Base-by-base conservation (phyloP, 768 basidiomycete genomes). In the Xerocomellus chrysenteron region DNA sequence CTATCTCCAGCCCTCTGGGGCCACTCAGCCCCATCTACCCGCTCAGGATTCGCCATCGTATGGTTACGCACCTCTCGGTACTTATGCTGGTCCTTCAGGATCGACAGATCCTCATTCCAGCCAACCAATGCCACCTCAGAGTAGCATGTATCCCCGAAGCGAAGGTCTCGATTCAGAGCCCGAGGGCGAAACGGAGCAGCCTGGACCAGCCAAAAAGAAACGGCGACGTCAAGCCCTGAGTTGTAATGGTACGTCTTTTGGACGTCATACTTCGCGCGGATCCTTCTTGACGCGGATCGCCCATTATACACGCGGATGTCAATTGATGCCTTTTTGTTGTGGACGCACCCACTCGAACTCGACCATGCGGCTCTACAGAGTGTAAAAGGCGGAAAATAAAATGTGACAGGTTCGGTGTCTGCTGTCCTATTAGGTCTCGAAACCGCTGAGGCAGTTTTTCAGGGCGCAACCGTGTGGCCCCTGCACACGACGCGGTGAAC, bases 381-480 rank as follows among this genome's bases (percentile, higher is more conserved):
- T 92, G 90, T 71, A 92, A 92, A 71, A 76, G 90, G 64, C 81
- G 90, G 42, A 92, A 93, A 78, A 92, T 92, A 72, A 89, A 88
- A 68, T 93, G 91, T 71, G 90, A 93, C 76, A 88, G 88, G 87
- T 88, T 28, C 65, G 77, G 61, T 47, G 36, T 57, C 53, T 59
- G 51, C 67, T 17, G 19, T 52, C 32, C 45, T 52, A 12, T 49
- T 51, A 9, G 35, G 13, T 60, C 50, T 47, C 14, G n/a, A 45
- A 54, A 46, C n/a, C 30, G 50, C 61, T 60, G 41, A 63, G 1
- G 37, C 58, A 75, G 56, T 73, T 67, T 60, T 58, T 37, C 64
- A 90, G 91, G 69, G 79, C 82, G 14, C 88, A 90, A 62, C 91
- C 91, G 48, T 94, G 91, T 72, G 83, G 85, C 14, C 90, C 90